Conservation (phyloP, 768 basidiomycete species). For the Hygrophoropsis aurantiaca region DNA sequence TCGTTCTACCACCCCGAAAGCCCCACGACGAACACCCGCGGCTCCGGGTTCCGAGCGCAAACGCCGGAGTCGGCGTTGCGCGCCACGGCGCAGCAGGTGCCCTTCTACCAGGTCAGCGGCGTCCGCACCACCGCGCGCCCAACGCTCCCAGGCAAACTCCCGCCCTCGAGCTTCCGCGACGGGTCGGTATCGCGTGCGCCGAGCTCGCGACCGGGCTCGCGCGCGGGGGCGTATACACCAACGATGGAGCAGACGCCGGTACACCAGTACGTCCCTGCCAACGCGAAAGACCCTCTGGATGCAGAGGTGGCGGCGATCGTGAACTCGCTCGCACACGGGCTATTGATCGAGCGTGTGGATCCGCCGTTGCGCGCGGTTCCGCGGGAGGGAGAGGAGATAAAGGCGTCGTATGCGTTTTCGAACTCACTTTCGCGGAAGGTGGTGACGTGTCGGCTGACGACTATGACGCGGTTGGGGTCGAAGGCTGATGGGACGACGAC, state of each 20-base stretch:
- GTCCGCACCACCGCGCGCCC: conserved; percentile 40
- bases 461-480: conserved; percentile 62
- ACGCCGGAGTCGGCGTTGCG: conserved; percentile 68
- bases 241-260: conserved; percentile 48
- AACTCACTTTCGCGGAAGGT: conserved; percentile 71
- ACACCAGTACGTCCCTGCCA: conserved; percentile 65
- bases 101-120: conserved; percentile 46
- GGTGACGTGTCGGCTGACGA: conserved; percentile 78
- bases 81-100: conserved; percentile 58
- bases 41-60: conserved; percentile 51
- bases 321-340: conserved; percentile 75
- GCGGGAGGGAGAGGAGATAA: conserved; percentile 74
- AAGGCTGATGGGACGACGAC: conserved; percentile 39
- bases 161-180: conserved; percentile 79
- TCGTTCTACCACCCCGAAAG: conserved; percentile 64
- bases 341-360: conserved; percentile 79
- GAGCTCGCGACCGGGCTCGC: conserved; percentile 61
- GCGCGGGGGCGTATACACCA: conserved; percentile 65
- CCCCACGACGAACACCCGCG: conserved; percentile 46
- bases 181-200: conserved; percentile 52
- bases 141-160: conserved; percentile 44
- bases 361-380: conserved; percentile 66
- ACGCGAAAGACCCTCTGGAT: conserved; percentile 79
- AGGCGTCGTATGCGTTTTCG: conserved; percentile 82
- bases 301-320: conserved; percentile 71